Base-by-base conservation (phyloP, 768 basidiomycete genomes). In the Xerocomellus chrysenteron region DNA sequence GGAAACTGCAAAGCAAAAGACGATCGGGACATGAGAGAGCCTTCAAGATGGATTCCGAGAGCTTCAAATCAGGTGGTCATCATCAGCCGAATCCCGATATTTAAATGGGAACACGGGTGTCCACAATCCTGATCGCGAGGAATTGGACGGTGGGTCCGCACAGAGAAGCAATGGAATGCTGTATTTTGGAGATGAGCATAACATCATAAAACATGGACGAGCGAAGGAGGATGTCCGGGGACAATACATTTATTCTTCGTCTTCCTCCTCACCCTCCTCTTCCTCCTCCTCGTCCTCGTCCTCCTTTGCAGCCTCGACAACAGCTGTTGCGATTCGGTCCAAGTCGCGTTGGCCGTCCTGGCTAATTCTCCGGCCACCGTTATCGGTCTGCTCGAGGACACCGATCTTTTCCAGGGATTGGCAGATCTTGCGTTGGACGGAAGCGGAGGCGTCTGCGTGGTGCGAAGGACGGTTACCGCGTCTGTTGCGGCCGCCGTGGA, bases 381-480 rank as follows among this genome's bases (percentile, higher is more conserved):
- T 94, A 43, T 90, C 86, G 58, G 90, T 85, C 77, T 88, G 82
- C 80, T 98, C 97, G 68, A 98, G 82, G 56, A 98, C 97, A 68
- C 95, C 95, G 70, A 99, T 98, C 83, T 96, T 97, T 83, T 98
- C 96, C 65, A 98, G 81, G 45, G 94, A 86, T 78, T 99, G 96
- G 79, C 95, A 94, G 65, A 98, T 79, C 78, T 91, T 94, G 72
- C 95, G 90, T 76, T 98, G 94, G 49, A 98, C 91, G 55, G 87
- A 87, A 53, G 88, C 82, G 42, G 95, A 94, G 26, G 86, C 83
- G 71, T 90, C 82, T 54, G 83, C 86, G 78, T 98, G 96, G 80
- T 96, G 94, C 60, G 92, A 93, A 47, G 96, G 94, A 65, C 97
- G 89, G 84, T 94, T 92, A 50, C 97, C 97, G 59, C 97, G 91